A percentile compares a stretch with the other conserved stretches of the same genome.
These are phyloP conservation scores for Pythium vanterpoolii DNA, from an alignment of 352 stramenopile species.

Conservation along the genomic window DNA sequence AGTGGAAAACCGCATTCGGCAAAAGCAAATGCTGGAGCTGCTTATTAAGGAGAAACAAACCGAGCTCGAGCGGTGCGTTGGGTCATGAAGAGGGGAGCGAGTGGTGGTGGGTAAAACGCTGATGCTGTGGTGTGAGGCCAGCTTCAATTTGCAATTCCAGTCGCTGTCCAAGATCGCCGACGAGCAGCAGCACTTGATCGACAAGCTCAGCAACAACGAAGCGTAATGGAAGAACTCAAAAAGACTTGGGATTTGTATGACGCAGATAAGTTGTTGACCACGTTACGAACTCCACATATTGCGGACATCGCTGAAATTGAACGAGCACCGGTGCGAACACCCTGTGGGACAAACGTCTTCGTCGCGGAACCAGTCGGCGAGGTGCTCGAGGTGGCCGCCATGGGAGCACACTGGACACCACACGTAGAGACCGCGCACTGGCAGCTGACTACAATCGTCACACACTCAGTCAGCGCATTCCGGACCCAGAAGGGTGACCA, in stretches of 20 bases:
- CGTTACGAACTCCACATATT: slow-evolving; percentile 15
- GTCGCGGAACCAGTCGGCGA: slow-evolving; percentile 54
- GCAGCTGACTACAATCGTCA: slow-evolving; percentile 51
- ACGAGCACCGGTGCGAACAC: slow-evolving; percentile 39
- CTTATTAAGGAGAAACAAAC: slow-evolving; percentile 83
- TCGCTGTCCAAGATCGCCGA: slow-evolving; percentile 77
- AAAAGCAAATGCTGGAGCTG: slow-evolving; percentile 77
- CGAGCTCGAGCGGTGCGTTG: slow-evolving; percentile 61
- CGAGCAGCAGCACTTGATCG: slow-evolving; percentile 77
- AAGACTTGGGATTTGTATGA: not conserved
- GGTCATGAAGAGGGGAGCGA: not conserved
- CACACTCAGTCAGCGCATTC: not conserved
- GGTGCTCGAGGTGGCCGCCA: slow-evolving; percentile 79
- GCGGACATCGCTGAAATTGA: slow-evolving; percentile 24
- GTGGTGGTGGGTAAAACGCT: not conserved
- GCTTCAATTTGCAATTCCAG: slow-evolving; percentile 76
- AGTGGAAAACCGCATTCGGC: slow-evolving; percentile 77
- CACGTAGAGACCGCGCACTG: slow-evolving; percentile 86
- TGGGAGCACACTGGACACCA: slow-evolving; percentile 92
- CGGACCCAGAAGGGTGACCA: not conserved
- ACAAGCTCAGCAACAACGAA: slow-evolving; percentile 88
- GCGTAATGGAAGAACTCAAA: slow-evolving; percentile 24
- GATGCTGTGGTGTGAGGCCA: not conserved
- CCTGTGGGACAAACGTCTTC: slow-evolving; percentile 50
- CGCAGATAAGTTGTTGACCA: not conserved